Percentiles rank a stretch among this genome's conserved stretches.
Evolutionary conservation across 768 basidiomycete genomes (phyloP).

Genomic region (Phaffia australis): DNA sequence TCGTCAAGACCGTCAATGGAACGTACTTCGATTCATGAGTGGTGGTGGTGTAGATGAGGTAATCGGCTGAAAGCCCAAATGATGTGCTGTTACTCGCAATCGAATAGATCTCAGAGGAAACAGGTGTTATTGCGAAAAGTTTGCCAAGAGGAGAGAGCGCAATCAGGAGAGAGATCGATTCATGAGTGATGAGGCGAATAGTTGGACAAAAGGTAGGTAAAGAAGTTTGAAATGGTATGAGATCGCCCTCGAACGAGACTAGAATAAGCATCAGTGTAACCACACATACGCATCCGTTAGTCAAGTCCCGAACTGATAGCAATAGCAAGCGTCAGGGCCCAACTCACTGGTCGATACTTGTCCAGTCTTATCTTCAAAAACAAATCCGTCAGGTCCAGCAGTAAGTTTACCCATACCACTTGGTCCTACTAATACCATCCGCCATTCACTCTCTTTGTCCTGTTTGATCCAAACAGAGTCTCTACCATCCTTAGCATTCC

Average conservation of each 20-base stretch:
- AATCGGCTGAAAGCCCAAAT: constrained; percentile 53
- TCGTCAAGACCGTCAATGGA: constrained; percentile 41
- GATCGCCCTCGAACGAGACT: constrained; percentile 24
- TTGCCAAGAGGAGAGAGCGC: constrained; percentile 59
- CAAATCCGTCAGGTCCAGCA: constrained; percentile 21
- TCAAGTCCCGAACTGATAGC: constrained; percentile 3
- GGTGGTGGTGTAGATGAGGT: constrained; percentile 73
- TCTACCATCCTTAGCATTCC: constrained; percentile 17
- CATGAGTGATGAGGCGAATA: constrained; percentile 25
- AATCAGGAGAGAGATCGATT: constrained; percentile 42
- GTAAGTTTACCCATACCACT: constrained; percentile 29
- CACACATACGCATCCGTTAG: constrained; percentile 17
- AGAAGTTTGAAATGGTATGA: constrained; percentile 26
- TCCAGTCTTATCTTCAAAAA: constrained; percentile 27
- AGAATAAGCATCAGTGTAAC: neutral
- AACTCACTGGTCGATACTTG: constrained; percentile 31
- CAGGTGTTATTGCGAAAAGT: constrained; percentile 46
- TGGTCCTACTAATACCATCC: constrained; percentile 1
- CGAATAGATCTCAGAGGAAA: constrained; percentile 24
- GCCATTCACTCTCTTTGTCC: constrained; percentile 5
- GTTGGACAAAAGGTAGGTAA: constrained; percentile 25
- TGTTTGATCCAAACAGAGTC: constrained; percentile 24
- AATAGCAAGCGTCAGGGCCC: constrained; percentile 1
- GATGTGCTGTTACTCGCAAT: constrained; percentile 47
- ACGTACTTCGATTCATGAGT: constrained; percentile 70